Evolutionary conservation across 2,329 filamentous ascomycete genomes (phyloP), one percentile per base, ranked within the genome.

Genomic region (Talaromyces verruculosus): DNA sequence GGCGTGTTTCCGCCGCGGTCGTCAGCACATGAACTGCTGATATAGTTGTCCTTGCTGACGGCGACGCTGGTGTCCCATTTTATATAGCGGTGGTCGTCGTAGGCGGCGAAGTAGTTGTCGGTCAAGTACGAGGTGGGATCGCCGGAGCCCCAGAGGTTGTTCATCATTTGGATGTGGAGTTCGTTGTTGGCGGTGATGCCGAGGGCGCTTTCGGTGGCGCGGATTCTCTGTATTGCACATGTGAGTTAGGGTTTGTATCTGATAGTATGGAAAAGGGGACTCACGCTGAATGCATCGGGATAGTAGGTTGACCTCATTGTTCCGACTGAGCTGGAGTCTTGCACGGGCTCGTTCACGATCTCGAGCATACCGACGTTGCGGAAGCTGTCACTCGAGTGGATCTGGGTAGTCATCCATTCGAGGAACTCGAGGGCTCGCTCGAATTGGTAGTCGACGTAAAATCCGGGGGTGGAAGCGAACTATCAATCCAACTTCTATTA

Each of bases 31-130:
- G 83, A 84, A 2, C 81, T 78, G 2, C 71, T 65, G 47, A 89
- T 78, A 68, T 88, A 88, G 7, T 77, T 79, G 1, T 77, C 74
- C 66, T 87, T 79, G 6, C 77, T 80, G 0, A 79, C 75, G 1
- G 75, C 63, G 28, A 86, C 77, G 22, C 74, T 73, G 2, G 74
- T 69, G 67, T 83, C 82, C 77, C 82, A 88, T 70, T 87, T 87
- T 30, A 86, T 74, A 72, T 88, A 89, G 22, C 84, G 80, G 69
- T 88, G 86, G 71, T 87, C 82, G 71, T 88, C 86, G 70, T 83
- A 89, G 35, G 82, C 82, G 13, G 83, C 77, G 68, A 78, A 80
- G 35, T 79, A 74, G 25, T 78, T 76, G 68, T 78, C 76, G 2
- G 79, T 72, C 8, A 88, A 76, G 61, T 76, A 78, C 30, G 79